Conservation (phyloP, 2,329 filamentous ascomycete species). For the Mycosphaerelloides madeirae region DNA sequence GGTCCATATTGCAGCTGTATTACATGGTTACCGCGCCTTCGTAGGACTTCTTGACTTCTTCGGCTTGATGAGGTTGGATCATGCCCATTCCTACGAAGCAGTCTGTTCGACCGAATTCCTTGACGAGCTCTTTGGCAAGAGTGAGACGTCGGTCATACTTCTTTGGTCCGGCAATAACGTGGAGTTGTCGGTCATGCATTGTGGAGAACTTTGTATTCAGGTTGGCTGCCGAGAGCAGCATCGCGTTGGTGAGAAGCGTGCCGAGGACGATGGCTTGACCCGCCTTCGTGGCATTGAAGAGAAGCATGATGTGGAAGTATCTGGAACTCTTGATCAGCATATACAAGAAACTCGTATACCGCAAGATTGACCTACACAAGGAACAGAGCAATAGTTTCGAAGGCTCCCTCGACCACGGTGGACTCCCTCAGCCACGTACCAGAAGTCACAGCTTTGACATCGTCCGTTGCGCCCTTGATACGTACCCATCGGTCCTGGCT, state of each 20-base stretch:
- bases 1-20: not conserved
- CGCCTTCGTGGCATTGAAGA: slow-evolving; percentile 52
- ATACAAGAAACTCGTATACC: too few species aligned
- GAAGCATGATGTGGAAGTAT: slow-evolving; percentile 51
- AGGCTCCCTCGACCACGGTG: slow-evolving; percentile 48
- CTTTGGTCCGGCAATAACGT: slow-evolving; percentile 23
- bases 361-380: slow-evolving; percentile 42
- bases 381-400: slow-evolving; percentile 52
- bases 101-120: slow-evolving; percentile 33
- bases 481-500: slow-evolving; percentile 49
- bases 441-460: slow-evolving; percentile 57
- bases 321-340: not conserved
- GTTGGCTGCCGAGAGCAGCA: slow-evolving; percentile 53
- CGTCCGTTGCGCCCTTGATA: slow-evolving; percentile 51
- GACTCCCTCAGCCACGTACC: slow-evolving; percentile 53
- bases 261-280: slow-evolving; percentile 51
- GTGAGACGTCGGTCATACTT: slow-evolving; percentile 33
- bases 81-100: slow-evolving; percentile 38
- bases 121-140: slow-evolving; percentile 37
- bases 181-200: slow-evolving; percentile 48
- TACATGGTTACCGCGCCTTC: slow-evolving; percentile 13
- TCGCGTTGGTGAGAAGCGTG: slow-evolving; percentile 51
- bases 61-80: slow-evolving; percentile 21
- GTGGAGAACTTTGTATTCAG: slow-evolving; percentile 44
- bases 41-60: slow-evolving; percentile 6